Base-by-base conservation (phyloP, 768 basidiomycete species). In the Boletus rufocinnamomeus region DNA sequence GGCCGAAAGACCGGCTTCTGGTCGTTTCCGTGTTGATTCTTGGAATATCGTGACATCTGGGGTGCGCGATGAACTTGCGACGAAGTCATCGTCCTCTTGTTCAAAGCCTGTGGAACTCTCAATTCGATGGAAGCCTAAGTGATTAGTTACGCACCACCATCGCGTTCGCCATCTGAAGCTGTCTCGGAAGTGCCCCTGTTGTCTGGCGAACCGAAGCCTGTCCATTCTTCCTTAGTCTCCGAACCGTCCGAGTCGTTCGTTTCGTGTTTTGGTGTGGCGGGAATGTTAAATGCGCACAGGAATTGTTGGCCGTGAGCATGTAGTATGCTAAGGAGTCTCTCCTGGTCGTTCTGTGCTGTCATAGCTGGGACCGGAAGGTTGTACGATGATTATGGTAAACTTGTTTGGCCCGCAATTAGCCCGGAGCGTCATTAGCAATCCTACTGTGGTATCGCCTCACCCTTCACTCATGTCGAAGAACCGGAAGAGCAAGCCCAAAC, bases 21-120 rank as follows among this genome's bases (percentile, higher is more conserved):
- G 54, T 45, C 37, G 52, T 51, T 60, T 70, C 61, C 25, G 69
- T 53, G 59, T 65, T 37, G 63, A 63, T 56, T 82, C 82, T 10
- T 74, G 70, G 70, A 90, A 92, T 1, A 90, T 78, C 1, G 87
- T 78, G 17, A 90, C 79, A 53, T 82, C 76, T 27, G 79, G 76
- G 48, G 65, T 62, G 10, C 63, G 69, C 23, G 70, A 66, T 43
- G 68, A 74, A 43, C 67, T 68, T 7, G 76, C 75, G 28, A 72
- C 72, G 58, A 80, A 77, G 35, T 76, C 77, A 54, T 83, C 80
- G 57, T 83, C 80, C 40, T 76, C 75, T 38, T 79, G 75, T 52
- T 80, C 79, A 55, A 72, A 76, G 23, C 70, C 78, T 78, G 54
- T 34, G 41, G 41, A 14, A 57, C 16, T 44, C 25, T 55, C 35